Evolutionary conservation across 441 rosid genomes (phyloP).

Genomic region (Hura crepitans): DNA sequence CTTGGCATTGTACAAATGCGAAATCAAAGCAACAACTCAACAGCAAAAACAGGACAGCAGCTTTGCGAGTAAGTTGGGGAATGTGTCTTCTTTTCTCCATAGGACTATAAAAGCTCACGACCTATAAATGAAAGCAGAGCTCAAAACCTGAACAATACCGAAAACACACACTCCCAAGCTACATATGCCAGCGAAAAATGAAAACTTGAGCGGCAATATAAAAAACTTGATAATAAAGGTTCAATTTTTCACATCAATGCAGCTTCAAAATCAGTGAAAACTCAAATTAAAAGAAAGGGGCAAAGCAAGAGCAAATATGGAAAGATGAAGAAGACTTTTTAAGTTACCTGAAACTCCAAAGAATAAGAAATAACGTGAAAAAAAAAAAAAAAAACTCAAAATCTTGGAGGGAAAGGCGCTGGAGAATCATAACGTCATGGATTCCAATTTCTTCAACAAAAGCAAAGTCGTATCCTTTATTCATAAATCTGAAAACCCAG

Average conservation of each 20-base stretch:
- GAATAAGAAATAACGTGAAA: too few relatives aligned
- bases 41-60: slow-evolving; percentile 34
- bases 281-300: not conserved
- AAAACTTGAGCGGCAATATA: too few relatives aligned
- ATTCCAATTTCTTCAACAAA: slow-evolving; percentile 30
- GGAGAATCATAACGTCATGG: slow-evolving; percentile 37
- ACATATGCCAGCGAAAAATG: too few relatives aligned
- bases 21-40: slow-evolving; percentile 36
- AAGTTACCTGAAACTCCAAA: not conserved
- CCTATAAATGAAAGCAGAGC: too few relatives aligned
- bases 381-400: slow-evolving; percentile 36
- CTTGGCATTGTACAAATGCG: slow-evolving; percentile 43
- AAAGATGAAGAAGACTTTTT: not conserved
- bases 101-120: slow-evolving; percentile 3
- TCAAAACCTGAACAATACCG: slow-evolving; percentile 3
- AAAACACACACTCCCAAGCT: slow-evolving; percentile 9
- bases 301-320: not conserved
- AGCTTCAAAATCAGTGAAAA: not conserved
- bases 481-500: slow-evolving; percentile 29
- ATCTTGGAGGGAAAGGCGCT: slow-evolving; percentile 47
- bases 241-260: too few relatives aligned
- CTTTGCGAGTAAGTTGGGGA: slow-evolving; percentile 24
- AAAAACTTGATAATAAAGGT: too few relatives aligned
- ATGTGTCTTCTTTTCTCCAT: slow-evolving; percentile 46
- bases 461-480: too few relatives aligned